These are phyloP conservation scores for Wickerhamiella dianesei DNA, from an alignment of 805 yeast genomes.

Conservation along the genomic window DNA sequence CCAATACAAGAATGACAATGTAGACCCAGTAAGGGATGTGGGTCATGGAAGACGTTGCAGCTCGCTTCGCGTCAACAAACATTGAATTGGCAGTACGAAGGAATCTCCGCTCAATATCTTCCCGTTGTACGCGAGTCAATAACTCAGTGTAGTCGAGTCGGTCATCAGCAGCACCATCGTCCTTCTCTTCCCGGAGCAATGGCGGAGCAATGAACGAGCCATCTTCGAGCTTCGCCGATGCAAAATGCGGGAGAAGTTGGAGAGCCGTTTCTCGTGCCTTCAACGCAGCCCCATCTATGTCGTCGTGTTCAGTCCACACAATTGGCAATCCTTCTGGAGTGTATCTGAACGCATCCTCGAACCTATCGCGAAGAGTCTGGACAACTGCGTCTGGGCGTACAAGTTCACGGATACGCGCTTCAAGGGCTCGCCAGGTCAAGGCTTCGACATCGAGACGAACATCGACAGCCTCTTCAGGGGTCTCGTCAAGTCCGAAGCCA, in stretches of 20 bases:
- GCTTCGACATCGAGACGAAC: slow-evolving; percentile 35
- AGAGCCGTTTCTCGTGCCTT: slow-evolving; percentile 48
- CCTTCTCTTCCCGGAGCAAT: slow-evolving; percentile 41
- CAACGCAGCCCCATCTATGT: slow-evolving; percentile 53
- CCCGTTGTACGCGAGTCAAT: slow-evolving; percentile 43
- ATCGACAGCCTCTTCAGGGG: slow-evolving; percentile 29
- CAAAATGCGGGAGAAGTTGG: slow-evolving; percentile 43
- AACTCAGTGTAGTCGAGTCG: slow-evolving; percentile 34
- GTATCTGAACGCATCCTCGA: slow-evolving; percentile 72
- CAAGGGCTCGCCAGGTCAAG: slow-evolving; percentile 53
- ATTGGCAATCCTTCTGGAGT: slow-evolving; percentile 73
- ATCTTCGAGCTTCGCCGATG: slow-evolving; percentile 35
- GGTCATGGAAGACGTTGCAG: slow-evolving; percentile 61
- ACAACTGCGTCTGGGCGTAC: slow-evolving; percentile 54
- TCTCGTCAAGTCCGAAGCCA: slow-evolving; percentile 58
- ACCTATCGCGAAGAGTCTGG: slow-evolving; percentile 55
- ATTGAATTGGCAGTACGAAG: slow-evolving; percentile 65
- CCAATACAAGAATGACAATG: slow-evolving; percentile 55
- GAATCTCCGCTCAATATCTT: slow-evolving; percentile 43
- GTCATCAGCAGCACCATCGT: slow-evolving; percentile 29
- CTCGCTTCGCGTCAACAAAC: slow-evolving; percentile 78
- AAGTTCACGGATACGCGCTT: slow-evolving; percentile 44
- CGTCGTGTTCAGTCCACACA: slow-evolving; percentile 60
- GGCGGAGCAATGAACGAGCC: slow-evolving; percentile 30
- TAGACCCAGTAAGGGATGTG: slow-evolving; percentile 78